Evolutionary conservation across 2,329 filamentous ascomycete genomes (phyloP).

Genomic region (Arthroderma sp.): DNA sequence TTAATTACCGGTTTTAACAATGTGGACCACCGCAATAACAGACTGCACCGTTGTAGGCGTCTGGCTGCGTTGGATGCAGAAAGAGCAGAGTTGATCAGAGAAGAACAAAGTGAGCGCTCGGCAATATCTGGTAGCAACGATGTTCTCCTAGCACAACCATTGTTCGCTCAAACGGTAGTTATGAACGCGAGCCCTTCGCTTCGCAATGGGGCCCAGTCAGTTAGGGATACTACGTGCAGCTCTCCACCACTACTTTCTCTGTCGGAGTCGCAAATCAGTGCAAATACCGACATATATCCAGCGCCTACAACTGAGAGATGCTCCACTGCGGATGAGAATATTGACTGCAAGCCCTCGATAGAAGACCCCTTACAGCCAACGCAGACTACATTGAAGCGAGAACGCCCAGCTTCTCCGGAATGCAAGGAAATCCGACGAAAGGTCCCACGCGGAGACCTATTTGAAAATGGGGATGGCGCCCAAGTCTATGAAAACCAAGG

Average conservation of each 20-base stretch:
- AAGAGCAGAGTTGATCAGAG: constrained; percentile 15
- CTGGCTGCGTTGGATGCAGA: constrained; percentile 25
- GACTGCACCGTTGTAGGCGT: constrained; percentile 13
- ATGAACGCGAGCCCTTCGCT: background rate
- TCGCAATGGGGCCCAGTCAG: background rate
- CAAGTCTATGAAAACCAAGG: background rate
- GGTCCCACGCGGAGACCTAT: background rate
- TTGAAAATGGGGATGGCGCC: background rate
- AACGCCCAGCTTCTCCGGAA: background rate
- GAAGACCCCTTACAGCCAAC: background rate
- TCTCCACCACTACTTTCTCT: background rate
- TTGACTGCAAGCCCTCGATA: too few species aligned
- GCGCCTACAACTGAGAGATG: too few species aligned
- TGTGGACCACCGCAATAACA: constrained; percentile 22
- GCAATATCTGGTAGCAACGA: constrained; percentile 5
- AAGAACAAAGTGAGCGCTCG: constrained; percentile 14
- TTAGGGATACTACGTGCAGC: background rate
- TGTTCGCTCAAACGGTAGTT: background rate
- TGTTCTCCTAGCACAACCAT: background rate
- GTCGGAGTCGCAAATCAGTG: background rate
- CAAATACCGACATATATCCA: background rate
- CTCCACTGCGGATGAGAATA: background rate
- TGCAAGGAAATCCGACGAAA: background rate
- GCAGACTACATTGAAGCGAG: background rate
- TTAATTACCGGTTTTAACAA: constrained; percentile 27